Percentiles rank a stretch among this genome's conserved stretches.
phyloP scores from a whole-genome alignment of 345 rosid species.

The Syzygium aqueum region DNA sequence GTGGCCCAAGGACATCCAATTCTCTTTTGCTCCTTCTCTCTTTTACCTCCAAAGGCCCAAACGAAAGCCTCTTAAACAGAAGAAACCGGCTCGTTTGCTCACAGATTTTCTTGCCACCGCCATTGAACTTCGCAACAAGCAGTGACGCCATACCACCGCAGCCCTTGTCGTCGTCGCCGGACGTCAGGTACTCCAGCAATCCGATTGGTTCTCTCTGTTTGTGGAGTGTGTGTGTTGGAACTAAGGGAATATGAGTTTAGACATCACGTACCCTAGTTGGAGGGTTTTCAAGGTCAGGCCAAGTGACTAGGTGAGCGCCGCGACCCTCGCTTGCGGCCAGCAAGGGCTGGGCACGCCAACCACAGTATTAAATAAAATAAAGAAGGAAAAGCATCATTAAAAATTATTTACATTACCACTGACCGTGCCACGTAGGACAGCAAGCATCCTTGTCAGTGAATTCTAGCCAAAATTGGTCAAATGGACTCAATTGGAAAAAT shows the following conservation, averaged over 20 bases:
- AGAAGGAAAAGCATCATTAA: too few species aligned
- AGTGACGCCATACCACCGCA: neutral
- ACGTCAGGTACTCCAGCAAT: neutral
- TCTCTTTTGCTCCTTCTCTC: neutral
- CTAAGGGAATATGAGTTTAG: neutral
- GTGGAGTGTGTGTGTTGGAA: neutral
- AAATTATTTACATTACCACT: too few species aligned
- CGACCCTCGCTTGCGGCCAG: too few species aligned
- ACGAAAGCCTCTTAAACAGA: neutral
- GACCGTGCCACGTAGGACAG: too few species aligned
- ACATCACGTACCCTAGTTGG: too few species aligned
- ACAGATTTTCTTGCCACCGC: neutral
- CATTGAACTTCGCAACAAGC: neutral
- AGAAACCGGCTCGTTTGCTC: neutral
- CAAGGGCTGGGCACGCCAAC: too few species aligned
- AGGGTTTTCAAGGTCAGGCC: too few species aligned
- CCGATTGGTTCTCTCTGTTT: neutral
- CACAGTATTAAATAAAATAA: too few species aligned
- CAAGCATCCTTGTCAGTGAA: too few species aligned
- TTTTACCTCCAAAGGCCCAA: neutral
- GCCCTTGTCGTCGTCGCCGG: neutral
- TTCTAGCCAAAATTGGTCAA: too few species aligned
- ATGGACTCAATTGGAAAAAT: too few species aligned
- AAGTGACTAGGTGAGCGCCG: too few species aligned
- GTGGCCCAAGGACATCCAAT: neutral